phyloP scores from a whole-genome alignment of 257 asterid species.

The Fraxinus americana region DNA sequence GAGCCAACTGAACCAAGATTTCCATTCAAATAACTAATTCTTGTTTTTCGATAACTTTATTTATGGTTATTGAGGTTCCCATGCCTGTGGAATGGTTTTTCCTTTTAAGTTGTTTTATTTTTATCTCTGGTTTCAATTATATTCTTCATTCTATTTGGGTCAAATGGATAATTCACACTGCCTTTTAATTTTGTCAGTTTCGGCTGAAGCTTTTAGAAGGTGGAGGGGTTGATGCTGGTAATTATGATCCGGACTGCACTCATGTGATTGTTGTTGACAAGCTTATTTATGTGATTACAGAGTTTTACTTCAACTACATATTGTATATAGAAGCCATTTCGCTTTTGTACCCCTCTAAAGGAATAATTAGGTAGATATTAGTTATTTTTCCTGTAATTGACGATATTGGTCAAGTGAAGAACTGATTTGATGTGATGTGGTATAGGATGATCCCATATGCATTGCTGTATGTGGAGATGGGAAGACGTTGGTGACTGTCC shows the following conservation, averaged over 20 bases:
- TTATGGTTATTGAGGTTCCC: neutral
- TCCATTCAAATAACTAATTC: neutral
- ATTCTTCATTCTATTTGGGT: neutral
- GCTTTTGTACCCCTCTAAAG: neutral
- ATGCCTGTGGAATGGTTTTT: neutral
- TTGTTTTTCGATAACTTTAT: neutral
- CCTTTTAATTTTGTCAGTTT: slow-evolving; percentile 38
- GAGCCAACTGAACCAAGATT: no score
- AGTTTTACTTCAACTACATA: slow-evolving; percentile 1
- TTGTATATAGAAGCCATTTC: neutral
- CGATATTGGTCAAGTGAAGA: neutral
- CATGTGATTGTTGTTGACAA: slow-evolving; percentile 67
- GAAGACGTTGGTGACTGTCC: slow-evolving; percentile 62
- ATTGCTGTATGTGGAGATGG: slow-evolving; percentile 74
- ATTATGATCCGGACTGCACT: slow-evolving; percentile 67
- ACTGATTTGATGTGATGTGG: slow-evolving; percentile 3
- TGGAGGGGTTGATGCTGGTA: slow-evolving; percentile 71
- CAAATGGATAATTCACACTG: neutral
- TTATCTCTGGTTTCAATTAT: neutral
- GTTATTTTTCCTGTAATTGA: neutral
- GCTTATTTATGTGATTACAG: slow-evolving; percentile 59
- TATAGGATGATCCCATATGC: slow-evolving; percentile 85
- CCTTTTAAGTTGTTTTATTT: neutral
- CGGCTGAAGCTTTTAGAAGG: slow-evolving; percentile 64
- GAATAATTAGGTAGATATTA: neutral